Evolutionary conservation across 495 filamentous ascomycete species (phyloP).

Genomic region (Poronia punctata): DNA sequence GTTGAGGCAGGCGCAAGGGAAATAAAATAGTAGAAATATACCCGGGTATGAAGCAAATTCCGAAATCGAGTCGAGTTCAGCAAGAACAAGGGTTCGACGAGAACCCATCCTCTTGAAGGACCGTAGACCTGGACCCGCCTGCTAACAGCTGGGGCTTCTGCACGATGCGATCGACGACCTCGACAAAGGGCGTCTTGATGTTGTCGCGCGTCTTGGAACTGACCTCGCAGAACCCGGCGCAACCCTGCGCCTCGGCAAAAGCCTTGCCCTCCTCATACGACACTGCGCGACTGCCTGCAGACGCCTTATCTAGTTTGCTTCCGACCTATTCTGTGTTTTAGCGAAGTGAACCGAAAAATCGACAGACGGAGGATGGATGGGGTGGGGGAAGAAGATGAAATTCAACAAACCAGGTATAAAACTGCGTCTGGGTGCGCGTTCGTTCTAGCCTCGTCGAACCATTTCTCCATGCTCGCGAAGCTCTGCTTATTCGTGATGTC

Average conservation of each 20-base stretch:
- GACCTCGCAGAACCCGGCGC: constrained; percentile 46
- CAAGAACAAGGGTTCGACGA: constrained; percentile 18
- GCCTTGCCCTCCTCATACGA: constrained; percentile 43
- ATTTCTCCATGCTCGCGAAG: constrained; percentile 50
- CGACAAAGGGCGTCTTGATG: constrained; percentile 46
- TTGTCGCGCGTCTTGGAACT: constrained; percentile 50
- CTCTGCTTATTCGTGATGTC: constrained; percentile 49
- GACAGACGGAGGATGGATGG: background rate
- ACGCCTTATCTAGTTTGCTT: constrained; percentile 46
- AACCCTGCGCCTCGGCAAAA: constrained; percentile 42
- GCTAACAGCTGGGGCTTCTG: constrained; percentile 36
- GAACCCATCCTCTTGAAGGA: constrained; percentile 1
- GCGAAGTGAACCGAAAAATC: constrained; percentile 1
- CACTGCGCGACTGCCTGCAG: constrained; percentile 36
- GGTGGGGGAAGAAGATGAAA: background rate
- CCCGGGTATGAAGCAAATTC: too few species aligned
- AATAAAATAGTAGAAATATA: background rate
- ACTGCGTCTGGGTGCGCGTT: constrained; percentile 47
- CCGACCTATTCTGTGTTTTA: constrained; percentile 32
- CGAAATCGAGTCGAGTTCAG: too few species aligned
- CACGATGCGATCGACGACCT: constrained; percentile 48
- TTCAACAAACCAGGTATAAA: constrained; percentile 40
- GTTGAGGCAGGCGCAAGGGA: too few species aligned
- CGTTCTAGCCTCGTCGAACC: constrained; percentile 51
- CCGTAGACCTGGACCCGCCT: constrained; percentile 8